Evolutionary conservation across 352 stramenopile genomes (phyloP).

Genomic region (Phytophthora lateralis): DNA sequence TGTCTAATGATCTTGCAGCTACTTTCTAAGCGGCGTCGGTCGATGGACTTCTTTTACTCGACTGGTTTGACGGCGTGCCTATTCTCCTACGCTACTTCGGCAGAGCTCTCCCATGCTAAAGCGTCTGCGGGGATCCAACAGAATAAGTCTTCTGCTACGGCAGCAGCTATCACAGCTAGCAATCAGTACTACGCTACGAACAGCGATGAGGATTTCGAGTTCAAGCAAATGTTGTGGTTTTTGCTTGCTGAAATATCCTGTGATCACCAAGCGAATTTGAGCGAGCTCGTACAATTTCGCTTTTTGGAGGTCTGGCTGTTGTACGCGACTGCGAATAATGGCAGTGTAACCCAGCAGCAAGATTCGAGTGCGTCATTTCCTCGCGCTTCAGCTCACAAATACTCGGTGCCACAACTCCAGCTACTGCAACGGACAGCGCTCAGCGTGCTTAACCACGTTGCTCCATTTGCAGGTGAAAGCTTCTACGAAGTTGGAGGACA

Average conservation of each 20-base stretch:
- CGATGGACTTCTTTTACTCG: constrained; percentile 60
- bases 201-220: constrained; percentile 79
- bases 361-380: not conserved
- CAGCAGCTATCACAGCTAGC: constrained; percentile 55
- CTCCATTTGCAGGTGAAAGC: constrained; percentile 55
- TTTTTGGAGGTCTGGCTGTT: constrained; percentile 67
- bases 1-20: constrained; percentile 74
- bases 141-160: constrained; percentile 22
- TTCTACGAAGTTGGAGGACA: constrained; percentile 66
- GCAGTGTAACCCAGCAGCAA: constrained; percentile 8
- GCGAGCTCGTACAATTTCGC: constrained; percentile 68
- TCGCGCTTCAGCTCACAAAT: constrained; percentile 33
- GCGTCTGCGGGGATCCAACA: not conserved
- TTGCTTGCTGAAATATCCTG: constrained; percentile 57
- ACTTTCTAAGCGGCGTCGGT: constrained; percentile 51
- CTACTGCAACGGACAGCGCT: constrained; percentile 63
- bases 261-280: constrained; percentile 58
- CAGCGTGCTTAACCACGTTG: constrained; percentile 57
- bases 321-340: constrained; percentile 44
- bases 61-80: constrained; percentile 64
- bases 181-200: constrained; percentile 69
- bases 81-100: constrained; percentile 65
- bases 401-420: constrained; percentile 54
- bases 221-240: constrained; percentile 82
- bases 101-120: constrained; percentile 41